Evolutionary conservation across 495 filamentous ascomycete genomes (phyloP), one percentile per base, ranked within the genome.

Genomic region (Aspergillus incahuasiensis): DNA sequence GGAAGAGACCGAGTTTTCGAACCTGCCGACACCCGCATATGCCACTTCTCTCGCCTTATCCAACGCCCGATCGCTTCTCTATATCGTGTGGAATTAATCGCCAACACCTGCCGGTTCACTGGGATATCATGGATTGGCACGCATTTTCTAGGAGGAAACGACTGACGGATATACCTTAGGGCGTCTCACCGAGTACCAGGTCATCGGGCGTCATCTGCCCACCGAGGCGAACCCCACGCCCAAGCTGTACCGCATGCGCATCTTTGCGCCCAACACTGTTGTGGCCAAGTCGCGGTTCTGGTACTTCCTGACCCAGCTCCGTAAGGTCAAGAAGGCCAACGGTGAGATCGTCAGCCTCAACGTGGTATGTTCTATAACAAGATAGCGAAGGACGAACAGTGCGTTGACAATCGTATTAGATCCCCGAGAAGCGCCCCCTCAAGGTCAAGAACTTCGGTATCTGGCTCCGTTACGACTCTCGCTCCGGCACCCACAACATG

Each of bases 371-470:
- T 32, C 52, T 38, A 18, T 43, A 34, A 48, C 49, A 16, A 6
- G 24, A 21, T 21, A 6, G 30, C 11, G 43, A 43, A 46, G 54
- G 22, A 52, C 55, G 48, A 40, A 32, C 35, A 44, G 25, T 25
- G 43, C 16, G 45, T 65, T 71, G 43, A 71, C 63, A 43, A 16
- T 6, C 45, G 40, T 22, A 19, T 44, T 69, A 98, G 94, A 96
- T 98, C 79, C 78, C 82, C 76, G 94, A 98, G 89, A 97, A 96
- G 86, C 90, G 89, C 74, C 95, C 94, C 63, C 82, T 90, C 68
- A 95, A 95, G 80, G 91, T 98, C 83, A 98, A 98, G 90, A 97
- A 95, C 88, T 97, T 97, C 79, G 94, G 94, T 75, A 89, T 98
- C 84, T 98, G 94, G 94, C 88, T 98, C 79, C 92, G 94, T 70